Base-by-base conservation (phyloP, 2,329 filamentous ascomycete species). In the Coniella lustricola region DNA sequence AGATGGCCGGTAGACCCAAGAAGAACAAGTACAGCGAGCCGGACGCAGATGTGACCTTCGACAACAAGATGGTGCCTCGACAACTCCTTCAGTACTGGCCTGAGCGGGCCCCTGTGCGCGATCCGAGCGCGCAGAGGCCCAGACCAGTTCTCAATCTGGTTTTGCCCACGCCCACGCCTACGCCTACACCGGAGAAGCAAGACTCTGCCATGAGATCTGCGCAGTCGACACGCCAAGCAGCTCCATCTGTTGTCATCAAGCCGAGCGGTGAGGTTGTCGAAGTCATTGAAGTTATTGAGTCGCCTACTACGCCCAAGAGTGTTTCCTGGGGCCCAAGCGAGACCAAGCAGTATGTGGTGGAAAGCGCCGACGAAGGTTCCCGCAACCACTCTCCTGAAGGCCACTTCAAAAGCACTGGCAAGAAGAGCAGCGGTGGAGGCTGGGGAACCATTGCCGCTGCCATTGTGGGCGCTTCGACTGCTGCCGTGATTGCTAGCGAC, bases 321-420 rank as follows among this genome's bases (percentile, higher is more conserved):
- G 81, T 85, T 4, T 81, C 73, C 12, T 85, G 80, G 81, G 82
- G 79, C 10, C 70, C 81, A 51, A 82, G 82, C 54, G 72, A 81
- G 58, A 83, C 76, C 3, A 79, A 83, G 60, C 76, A 79, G 51
- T 85, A 80, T 52, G 77, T 82, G 42, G 71, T 77, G 10, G 77
- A 79, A 50, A 82, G 75, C 44, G 76, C 81, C 7, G 44, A 42
- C 40, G 76, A 77, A 38, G 64, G 63, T 50, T 43, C 57, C 57
- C n/a, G 65, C 59, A 53, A 64, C 58, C 44, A 60, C 63, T 40
- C 52, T 54, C 9, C 65, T 66, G 32, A 61, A 55, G 36, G 25
- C 25, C 25, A 54, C 54, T 18, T 48, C 47, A 41, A 50, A 18
- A 51, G 46, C 21, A 62, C 56, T 31, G 59, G 62, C 25, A 49